Conservation (phyloP, 2,329 filamentous ascomycete genomes). For the Pestalotiopsis sp. region DNA sequence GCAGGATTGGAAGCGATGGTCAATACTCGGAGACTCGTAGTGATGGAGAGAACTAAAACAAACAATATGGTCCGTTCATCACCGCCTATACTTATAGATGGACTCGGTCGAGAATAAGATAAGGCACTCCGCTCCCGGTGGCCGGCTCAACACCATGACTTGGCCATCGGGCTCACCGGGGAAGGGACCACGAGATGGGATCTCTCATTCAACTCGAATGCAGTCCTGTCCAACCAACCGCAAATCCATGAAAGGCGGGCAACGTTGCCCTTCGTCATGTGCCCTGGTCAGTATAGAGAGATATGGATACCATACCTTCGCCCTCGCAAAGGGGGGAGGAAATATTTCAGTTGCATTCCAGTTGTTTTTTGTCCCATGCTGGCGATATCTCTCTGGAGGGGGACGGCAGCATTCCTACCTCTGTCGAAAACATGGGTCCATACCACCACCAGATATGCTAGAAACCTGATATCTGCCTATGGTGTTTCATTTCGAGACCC, state of each 20-base stretch:
- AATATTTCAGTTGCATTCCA: neutral
- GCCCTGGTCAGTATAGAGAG: neutral
- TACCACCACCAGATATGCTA: neutral
- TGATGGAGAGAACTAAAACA: neutral
- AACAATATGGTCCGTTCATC: neutral
- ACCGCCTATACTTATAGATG: slow-evolving; percentile 2
- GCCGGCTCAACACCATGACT: neutral
- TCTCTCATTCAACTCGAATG: neutral
- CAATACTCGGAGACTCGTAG: neutral
- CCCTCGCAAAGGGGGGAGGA: neutral
- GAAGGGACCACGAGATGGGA: neutral
- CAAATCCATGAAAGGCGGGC: neutral
- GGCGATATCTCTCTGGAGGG: neutral
- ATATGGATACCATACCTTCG: neutral
- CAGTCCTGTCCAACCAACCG: neutral
- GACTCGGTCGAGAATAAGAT: neutral
- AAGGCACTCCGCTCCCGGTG: neutral
- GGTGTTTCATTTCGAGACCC: neutral
- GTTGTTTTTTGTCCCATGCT: neutral
- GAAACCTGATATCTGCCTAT: neutral
- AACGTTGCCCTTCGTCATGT: slow-evolving; percentile 6
- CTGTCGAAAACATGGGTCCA: neutral
- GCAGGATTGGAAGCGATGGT: neutral
- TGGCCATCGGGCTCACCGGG: neutral
- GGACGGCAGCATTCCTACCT: neutral